These are phyloP conservation scores for Clitopilus hobsonii DNA, from an alignment of 768 basidiomycete genomes.

Conservation along the genomic window DNA sequence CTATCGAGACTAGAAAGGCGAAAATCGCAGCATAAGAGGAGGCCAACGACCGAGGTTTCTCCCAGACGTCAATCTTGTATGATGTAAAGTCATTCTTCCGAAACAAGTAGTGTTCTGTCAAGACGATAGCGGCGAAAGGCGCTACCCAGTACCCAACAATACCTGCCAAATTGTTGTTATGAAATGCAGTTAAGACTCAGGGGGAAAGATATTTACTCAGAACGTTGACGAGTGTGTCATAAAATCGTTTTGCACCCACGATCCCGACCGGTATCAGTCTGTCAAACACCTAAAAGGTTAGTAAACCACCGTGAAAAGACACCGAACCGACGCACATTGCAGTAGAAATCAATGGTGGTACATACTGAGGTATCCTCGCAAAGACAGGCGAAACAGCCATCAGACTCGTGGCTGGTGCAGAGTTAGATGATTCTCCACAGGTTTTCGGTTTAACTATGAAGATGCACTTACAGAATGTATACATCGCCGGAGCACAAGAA, in stretches of 20 bases:
- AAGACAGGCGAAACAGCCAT: constrained; percentile 59
- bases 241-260: constrained; percentile 65
- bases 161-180: constrained; percentile 17
- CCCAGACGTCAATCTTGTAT: constrained; percentile 54
- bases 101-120: constrained; percentile 66
- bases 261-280: constrained; percentile 69
- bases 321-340: constrained; percentile 53
- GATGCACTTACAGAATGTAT: constrained; percentile 51
- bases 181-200: background rate
- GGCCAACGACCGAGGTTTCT: constrained; percentile 49
- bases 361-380: constrained; percentile 58
- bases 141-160: constrained; percentile 55
- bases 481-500: constrained; percentile 74
- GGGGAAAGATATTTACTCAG: constrained; percentile 38
- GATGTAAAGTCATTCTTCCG: constrained; percentile 39
- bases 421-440: background rate
- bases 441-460: background rate
- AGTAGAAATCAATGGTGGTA: constrained; percentile 59
- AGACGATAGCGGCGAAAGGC: constrained; percentile 53
- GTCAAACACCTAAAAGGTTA: background rate
- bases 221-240: constrained; percentile 57
- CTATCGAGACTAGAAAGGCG: constrained; percentile 46
- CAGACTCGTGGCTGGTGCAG: constrained; percentile 43
- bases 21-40: constrained; percentile 57
- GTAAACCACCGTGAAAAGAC: background rate